Evolutionary conservation across 495 filamentous ascomycete genomes (phyloP).

Genomic region (Neohortaea acidophila): DNA sequence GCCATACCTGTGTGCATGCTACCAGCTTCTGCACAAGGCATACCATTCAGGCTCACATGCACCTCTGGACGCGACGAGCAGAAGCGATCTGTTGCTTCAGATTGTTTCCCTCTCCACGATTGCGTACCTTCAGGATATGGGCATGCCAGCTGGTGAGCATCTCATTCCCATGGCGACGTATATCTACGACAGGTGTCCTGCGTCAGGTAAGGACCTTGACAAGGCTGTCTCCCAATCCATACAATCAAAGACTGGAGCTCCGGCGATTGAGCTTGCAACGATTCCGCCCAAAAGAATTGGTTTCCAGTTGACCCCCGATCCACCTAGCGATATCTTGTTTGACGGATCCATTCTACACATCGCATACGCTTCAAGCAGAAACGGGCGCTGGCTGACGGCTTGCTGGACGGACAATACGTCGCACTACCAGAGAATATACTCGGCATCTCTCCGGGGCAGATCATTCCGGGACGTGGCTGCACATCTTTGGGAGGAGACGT

Average conservation of each 20-base stretch:
- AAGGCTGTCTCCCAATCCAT: constrained; percentile 31
- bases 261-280: constrained; percentile 63
- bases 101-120: constrained; percentile 62
- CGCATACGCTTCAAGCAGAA: constrained; percentile 66
- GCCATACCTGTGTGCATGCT: constrained; percentile 63
- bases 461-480: constrained; percentile 46
- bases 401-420: constrained; percentile 88
- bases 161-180: constrained; percentile 61
- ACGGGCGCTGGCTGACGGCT: constrained; percentile 73
- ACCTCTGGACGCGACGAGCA: constrained; percentile 27
- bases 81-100: constrained; percentile 59
- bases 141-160: constrained; percentile 50
- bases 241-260: constrained; percentile 35
- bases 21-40: constrained; percentile 56
- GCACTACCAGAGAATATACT: constrained; percentile 56
- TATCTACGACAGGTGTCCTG: constrained; percentile 70
- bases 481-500: constrained; percentile 78
- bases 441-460: constrained; percentile 47
- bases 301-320: constrained; percentile 57
- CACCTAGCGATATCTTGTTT: constrained; percentile 58
- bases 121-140: constrained; percentile 46
- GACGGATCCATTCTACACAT: constrained; percentile 77
- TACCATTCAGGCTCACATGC: constrained; percentile 42
- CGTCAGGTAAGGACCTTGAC: constrained; percentile 25
- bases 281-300: constrained; percentile 54